Base-by-base conservation (phyloP, 148 eudicot genomes). In the Salicornia ramosissima region DNA sequence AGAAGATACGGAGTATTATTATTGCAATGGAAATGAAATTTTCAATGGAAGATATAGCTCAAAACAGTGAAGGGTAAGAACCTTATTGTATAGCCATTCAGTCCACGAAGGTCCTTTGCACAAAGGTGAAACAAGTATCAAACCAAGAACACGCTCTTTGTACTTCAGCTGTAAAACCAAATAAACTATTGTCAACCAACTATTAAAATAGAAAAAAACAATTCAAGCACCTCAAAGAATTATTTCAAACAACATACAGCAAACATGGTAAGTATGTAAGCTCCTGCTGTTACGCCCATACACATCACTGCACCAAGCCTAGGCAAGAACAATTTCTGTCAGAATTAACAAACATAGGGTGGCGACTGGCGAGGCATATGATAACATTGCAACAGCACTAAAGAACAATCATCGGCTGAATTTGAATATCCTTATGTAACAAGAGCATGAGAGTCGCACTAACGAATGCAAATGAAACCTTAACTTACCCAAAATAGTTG, bases 61-160 rank as follows among this genome's bases (percentile, higher is more conserved):
- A 18, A 24, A 12, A 5, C 3, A 40, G 25, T 53, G 15, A n/a
- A 40, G 10, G 30, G 12, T 26, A 10, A 67, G 29, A 46, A 95
- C 99, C 94, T 95, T 95, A 77, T 89, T 95, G 68, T 84, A 87
- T 65, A 95, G 68, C 99, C 99, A 95, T 81, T 95, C 99, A 22
- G 89, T 89, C 99, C 99, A 95, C 47, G 97, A 89, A 51, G 94
- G 88, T 69, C 94, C 81, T 80, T 79, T 85, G 80, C 99, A 95
- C 49, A 91, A 69, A 68, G 99, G 99, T 30, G 99, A 91, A 75
- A 95, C 83, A 13, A 95, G 94, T 77, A 95, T 91, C 82, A 95
- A 76, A 72, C 99, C 99, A 53, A 86, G 79, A 80, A 95, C 97
- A 55, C 99, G 87, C 45, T 87, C 91, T 67, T 81, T 83, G 70